phyloP scores from a whole-genome alignment of 371 early-diverging fungal species.

The Enteropsectra breve region DNA sequence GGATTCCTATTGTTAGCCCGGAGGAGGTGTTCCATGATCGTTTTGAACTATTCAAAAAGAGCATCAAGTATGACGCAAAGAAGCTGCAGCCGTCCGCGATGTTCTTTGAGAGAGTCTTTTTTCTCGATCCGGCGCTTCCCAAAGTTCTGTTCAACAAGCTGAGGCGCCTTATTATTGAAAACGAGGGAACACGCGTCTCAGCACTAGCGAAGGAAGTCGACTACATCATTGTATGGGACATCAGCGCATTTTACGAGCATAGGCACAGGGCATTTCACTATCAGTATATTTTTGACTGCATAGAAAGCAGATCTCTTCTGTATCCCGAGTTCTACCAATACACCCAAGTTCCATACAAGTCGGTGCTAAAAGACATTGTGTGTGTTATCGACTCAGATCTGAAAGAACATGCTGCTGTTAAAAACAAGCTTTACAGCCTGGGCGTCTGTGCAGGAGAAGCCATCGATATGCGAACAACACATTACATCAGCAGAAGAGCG shows the following conservation, averaged over 20 bases:
- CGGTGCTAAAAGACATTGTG: constrained; percentile 34
- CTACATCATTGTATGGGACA: constrained; percentile 40
- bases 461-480: constrained; percentile 41
- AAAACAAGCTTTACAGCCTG: constrained; percentile 47
- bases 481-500: constrained; percentile 29
- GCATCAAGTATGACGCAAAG: constrained; percentile 32
- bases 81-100: constrained; percentile 20
- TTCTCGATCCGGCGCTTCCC: constrained; percentile 39
- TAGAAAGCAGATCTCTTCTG: constrained; percentile 47
- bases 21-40: constrained; percentile 47
- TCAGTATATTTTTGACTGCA: constrained; percentile 59
- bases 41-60: constrained; percentile 24
- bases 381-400: constrained; percentile 23
- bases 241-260: constrained; percentile 16
- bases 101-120: constrained; percentile 57
- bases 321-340: constrained; percentile 46
- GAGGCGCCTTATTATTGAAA: constrained; percentile 50
- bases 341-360: neutral
- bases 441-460: constrained; percentile 29
- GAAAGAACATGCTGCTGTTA: neutral
- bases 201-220: constrained; percentile 31
- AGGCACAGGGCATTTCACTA: constrained; percentile 48
- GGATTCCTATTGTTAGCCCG: constrained; percentile 53
- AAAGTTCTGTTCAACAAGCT: constrained; percentile 45
- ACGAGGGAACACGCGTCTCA: constrained; percentile 56